These are phyloP conservation scores for Peterozyma toletana DNA, from an alignment of 805 yeast species.

Conservation along the genomic window DNA sequence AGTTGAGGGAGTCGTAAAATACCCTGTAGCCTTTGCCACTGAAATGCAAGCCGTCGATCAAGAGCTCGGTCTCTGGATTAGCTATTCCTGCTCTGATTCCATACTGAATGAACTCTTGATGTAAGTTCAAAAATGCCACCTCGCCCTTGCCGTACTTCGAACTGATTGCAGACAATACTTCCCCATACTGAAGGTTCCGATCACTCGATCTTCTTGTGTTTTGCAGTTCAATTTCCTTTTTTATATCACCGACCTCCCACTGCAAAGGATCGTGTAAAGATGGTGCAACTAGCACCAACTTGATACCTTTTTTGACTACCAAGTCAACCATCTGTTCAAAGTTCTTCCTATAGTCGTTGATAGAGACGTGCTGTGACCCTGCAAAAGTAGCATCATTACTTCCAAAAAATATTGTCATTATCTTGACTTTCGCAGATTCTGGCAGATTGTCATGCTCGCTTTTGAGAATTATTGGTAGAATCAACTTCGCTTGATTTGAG, in stretches of 20 bases:
- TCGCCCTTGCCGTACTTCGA: slow-evolving; percentile 15
- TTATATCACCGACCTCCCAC: slow-evolving; percentile 31
- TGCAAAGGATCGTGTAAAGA: slow-evolving; percentile 39
- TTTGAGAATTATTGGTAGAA: slow-evolving; percentile 43
- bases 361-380: slow-evolving; percentile 45
- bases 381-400: slow-evolving; percentile 62
- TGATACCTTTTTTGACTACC: slow-evolving; percentile 34
- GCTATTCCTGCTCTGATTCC: slow-evolving; percentile 21
- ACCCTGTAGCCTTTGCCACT: slow-evolving; percentile 45
- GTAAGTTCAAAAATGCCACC: slow-evolving; percentile 55
- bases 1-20: slow-evolving; percentile 34
- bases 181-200: slow-evolving; percentile 39
- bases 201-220: slow-evolving; percentile 39
- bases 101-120: slow-evolving; percentile 30
- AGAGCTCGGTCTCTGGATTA: slow-evolving; percentile 3
- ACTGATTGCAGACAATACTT: slow-evolving; percentile 41
- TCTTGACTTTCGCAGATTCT: slow-evolving; percentile 23
- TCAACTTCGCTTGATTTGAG: slow-evolving; percentile 46
- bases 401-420: slow-evolving; percentile 65
- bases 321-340: slow-evolving; percentile 31
- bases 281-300: slow-evolving; percentile 58
- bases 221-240: slow-evolving; percentile 11
- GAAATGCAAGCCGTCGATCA: slow-evolving; percentile 51
- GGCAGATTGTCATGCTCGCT: slow-evolving; percentile 31
- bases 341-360: slow-evolving; percentile 43